A percentile compares a stretch with the other conserved stretches of the same genome.
phyloP scores from a whole-genome alignment of 441 rosid species.

The Lepidium campestre region DNA sequence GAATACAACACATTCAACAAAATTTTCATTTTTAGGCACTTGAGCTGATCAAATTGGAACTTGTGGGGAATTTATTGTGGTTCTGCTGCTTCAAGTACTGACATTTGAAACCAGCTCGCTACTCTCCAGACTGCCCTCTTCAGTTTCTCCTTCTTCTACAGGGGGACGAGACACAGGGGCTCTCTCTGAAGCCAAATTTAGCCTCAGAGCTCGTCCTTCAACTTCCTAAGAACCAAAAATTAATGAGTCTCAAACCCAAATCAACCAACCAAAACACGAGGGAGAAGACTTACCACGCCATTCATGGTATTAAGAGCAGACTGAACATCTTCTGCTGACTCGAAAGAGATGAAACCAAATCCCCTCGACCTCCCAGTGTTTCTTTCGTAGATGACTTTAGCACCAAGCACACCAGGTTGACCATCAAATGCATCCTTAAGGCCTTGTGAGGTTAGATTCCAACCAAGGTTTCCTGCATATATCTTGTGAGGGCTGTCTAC shows the following conservation, averaged over 20 bases:
- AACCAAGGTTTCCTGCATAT: constrained; percentile 86
- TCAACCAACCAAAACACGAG: not conserved
- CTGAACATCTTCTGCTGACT: constrained; percentile 48
- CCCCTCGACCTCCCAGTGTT: constrained; percentile 76
- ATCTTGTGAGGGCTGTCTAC: constrained; percentile 78
- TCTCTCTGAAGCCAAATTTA: constrained; percentile 63
- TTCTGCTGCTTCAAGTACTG: constrained; percentile 30
- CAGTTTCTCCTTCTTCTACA: constrained; percentile 19
- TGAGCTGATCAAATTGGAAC: not conserved
- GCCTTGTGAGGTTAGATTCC: constrained; percentile 69
- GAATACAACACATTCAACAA: constrained; percentile 4
- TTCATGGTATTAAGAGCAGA: constrained; percentile 49
- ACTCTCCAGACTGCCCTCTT: constrained; percentile 30
- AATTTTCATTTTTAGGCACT: not conserved
- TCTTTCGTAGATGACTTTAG: constrained; percentile 70
- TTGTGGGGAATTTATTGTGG: not conserved
- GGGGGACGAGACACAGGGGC: constrained; percentile 24
- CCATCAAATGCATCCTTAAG: constrained; percentile 64
- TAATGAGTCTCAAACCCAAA: constrained; percentile 5
- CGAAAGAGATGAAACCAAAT: constrained; percentile 75
- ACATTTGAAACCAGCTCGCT: constrained; percentile 44
- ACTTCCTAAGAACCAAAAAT: constrained; percentile 49
- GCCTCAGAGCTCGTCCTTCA: constrained; percentile 82
- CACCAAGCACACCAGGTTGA: constrained; percentile 71
- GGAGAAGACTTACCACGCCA: constrained; percentile 50